Base-by-base conservation (phyloP, 805 yeast species). In the Candida coleopterorum region DNA sequence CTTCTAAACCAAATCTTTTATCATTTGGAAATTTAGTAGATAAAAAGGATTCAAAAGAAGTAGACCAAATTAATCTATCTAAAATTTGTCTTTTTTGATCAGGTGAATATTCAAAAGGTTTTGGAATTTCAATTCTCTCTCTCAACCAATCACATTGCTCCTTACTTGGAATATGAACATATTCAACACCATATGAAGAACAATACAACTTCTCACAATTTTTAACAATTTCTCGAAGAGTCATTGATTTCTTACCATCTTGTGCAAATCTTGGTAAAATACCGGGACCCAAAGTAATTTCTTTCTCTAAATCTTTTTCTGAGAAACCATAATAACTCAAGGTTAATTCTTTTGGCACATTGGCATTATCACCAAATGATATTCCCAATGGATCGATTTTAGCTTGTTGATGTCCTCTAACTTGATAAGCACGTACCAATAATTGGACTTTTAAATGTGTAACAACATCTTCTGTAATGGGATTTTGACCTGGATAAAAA, bases 141-240 rank as follows among this genome's bases (percentile, higher is more conserved):
- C 98, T 84, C 60, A 93, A 78, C 99, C 99, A 93, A 65, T 93
- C 97, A 72, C 97, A 93, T 67, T 86, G 85, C 55, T 77, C 84
- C 62, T 94, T 83, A 42, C 95, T 85, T 40, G 97, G 96, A 47
- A 93, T 93, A 68, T 93, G 99, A 53, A 93, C 82, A 68, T 88
- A 93, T 71, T 93, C 97, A 41, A 85, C 77, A 70, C 97, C 97
- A 60, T 88, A 87, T 26, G 84, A 66, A 27, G 84, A 74, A 68
- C 96, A 88, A 73, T 93, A 93, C 50, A 85, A 75, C 49, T 71
- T 70, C 68, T 93, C 96, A 64, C 95, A 82, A 44, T 77, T 66
- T 35, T 67, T 74, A 47, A 93, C 74, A 49, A 93, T 75, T 54
- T 90, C 96, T 49, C 76, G 77, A 50, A 93, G 72, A 36, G 83